Evolutionary conservation across 2,329 filamentous ascomycete genomes (phyloP).

Genomic region (Ilyonectria robusta): DNA sequence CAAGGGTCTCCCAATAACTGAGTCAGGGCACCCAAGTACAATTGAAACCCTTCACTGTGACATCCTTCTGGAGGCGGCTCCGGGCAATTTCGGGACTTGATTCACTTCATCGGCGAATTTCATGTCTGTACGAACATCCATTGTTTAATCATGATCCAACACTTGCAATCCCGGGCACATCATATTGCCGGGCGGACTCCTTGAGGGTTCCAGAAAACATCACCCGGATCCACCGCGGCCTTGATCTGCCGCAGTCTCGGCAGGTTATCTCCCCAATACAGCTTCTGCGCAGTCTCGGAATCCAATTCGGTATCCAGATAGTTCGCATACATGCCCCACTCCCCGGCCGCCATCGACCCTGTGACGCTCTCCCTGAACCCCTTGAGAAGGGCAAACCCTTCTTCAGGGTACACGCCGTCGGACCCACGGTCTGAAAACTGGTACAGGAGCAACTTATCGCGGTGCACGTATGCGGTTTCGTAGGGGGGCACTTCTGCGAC

Average conservation of each 20-base stretch:
- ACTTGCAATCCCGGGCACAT: not conserved
- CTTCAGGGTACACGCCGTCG: conserved; percentile 48
- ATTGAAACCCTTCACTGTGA: not conserved
- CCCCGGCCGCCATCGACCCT: conserved; percentile 40
- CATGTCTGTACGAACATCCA: too few species aligned
- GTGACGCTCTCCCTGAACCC: conserved; percentile 54
- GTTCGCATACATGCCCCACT: conserved; percentile 60
- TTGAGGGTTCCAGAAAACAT: conserved; percentile 60
- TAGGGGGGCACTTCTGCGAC: conserved; percentile 47
- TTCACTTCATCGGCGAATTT: not conserved
- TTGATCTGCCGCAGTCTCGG: conserved; percentile 53
- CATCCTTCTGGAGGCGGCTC: not conserved
- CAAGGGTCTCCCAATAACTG: not conserved
- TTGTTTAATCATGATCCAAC: not conserved
- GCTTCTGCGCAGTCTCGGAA: conserved; percentile 49
- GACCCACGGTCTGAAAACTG: conserved; percentile 62
- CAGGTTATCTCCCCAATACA: conserved; percentile 57
- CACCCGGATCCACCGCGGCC: conserved; percentile 52
- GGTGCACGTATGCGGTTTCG: conserved; percentile 56
- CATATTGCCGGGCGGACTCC: conserved; percentile 35
- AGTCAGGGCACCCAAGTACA: not conserved
- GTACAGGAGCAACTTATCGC: conserved; percentile 63
- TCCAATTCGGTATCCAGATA: conserved; percentile 56
- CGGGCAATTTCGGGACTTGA: too few species aligned
- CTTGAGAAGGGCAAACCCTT: conserved; percentile 53